These are phyloP conservation scores for Phytophthora hybrid DNA, from an alignment of 352 stramenopile species.

Conservation along the genomic window DNA sequence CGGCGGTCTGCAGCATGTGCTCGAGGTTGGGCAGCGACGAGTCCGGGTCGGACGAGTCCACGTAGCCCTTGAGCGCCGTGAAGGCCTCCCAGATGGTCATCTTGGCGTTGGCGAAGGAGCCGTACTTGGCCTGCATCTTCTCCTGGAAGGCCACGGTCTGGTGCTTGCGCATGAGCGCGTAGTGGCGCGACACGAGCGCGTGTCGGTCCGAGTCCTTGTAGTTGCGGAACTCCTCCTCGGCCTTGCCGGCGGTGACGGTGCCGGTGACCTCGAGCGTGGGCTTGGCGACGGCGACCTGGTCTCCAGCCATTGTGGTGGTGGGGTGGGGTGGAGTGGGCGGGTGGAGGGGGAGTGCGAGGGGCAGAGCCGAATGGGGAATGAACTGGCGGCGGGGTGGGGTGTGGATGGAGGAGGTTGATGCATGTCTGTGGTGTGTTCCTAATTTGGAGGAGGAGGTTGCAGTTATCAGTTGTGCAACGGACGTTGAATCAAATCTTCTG, in stretches of 20 bases:
- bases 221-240: slow-evolving; percentile 81
- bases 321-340: background rate
- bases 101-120: slow-evolving; percentile 70
- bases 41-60: slow-evolving; percentile 95
- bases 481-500: slow-evolving; percentile 4
- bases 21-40: slow-evolving; percentile 91
- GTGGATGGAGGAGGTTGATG: background rate
- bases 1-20: slow-evolving; percentile 95
- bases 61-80: slow-evolving; percentile 88
- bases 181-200: slow-evolving; percentile 76
- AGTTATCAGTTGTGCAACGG: slow-evolving; percentile 6
- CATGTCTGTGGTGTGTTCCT: background rate
- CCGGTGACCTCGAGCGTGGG: slow-evolving; percentile 44
- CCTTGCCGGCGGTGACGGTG: slow-evolving; percentile 62
- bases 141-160: slow-evolving; percentile 76
- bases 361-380: slow-evolving; percentile 7
- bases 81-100: slow-evolving; percentile 95
- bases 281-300: slow-evolving; percentile 17
- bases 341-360: background rate
- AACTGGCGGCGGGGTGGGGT: background rate
- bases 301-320: slow-evolving; percentile 23
- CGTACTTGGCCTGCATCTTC: slow-evolving; percentile 81
- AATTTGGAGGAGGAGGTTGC: slow-evolving; percentile 9
- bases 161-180: slow-evolving; percentile 79
- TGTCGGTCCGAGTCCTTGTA: slow-evolving; percentile 81